Percentiles rank a stretch among this genome's conserved stretches.
Evolutionary conservation across 768 basidiomycete species (phyloP).

Genomic region (Tylopilus subfusipes): DNA sequence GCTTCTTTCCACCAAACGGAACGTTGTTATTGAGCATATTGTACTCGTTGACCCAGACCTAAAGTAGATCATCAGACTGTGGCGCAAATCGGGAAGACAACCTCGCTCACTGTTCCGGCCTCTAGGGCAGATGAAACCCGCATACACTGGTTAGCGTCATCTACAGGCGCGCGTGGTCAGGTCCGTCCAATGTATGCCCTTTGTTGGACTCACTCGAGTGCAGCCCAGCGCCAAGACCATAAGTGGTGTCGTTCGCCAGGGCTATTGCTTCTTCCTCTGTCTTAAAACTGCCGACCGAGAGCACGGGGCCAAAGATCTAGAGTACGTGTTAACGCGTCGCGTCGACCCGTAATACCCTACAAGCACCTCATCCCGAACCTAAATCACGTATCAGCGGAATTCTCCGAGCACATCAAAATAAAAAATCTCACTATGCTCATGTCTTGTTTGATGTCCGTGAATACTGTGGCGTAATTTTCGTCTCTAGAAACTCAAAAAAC

Average conservation of each 20-base stretch:
- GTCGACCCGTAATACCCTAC: conserved; percentile 4
- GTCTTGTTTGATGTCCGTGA: conserved; percentile 69
- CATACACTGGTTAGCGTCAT: conserved; percentile 86
- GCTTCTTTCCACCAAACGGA: conserved; percentile 95
- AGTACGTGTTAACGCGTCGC: conserved; percentile 8
- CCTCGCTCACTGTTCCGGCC: conserved; percentile 72
- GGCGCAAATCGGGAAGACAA: background rate
- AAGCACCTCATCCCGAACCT: conserved; percentile 34
- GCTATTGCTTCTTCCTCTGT: conserved; percentile 84
- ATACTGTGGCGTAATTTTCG: conserved; percentile 47
- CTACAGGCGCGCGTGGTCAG: conserved; percentile 32
- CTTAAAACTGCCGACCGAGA: conserved; percentile 76
- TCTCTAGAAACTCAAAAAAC: conserved; percentile 2
- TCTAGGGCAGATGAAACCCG: conserved; percentile 81
- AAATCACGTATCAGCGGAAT: conserved; percentile 22
- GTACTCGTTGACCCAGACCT: conserved; percentile 95
- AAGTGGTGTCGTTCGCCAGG: conserved; percentile 83
- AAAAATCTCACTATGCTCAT: conserved; percentile 76
- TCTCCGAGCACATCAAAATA: background rate
- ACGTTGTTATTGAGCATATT: conserved; percentile 80
- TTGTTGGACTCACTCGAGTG: conserved; percentile 68
- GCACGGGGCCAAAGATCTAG: conserved; percentile 94
- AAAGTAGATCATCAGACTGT: conserved; percentile 5
- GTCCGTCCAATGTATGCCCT: background rate
- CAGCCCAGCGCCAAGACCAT: conserved; percentile 89